Evolutionary conservation across 192 early-diverging fungal species (phyloP), one percentile per base, ranked within the genome.

Genomic region (Backusella macrospora): DNA sequence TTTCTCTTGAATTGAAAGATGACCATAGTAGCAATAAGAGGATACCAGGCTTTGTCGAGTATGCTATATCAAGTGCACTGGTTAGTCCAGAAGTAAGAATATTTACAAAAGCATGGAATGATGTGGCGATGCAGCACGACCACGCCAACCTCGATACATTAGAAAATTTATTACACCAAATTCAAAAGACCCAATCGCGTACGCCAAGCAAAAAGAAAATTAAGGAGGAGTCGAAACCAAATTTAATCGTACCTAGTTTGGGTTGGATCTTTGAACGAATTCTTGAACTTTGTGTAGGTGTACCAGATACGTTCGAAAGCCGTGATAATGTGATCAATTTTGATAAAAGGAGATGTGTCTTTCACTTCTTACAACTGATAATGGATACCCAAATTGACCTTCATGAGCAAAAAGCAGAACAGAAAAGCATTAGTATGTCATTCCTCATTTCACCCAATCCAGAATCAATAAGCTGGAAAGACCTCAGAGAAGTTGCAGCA

Each of bases 241-340:
- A 29, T 72, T 80, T 84, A 15, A 71, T 91, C 29, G 92, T 90
- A 9, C 90, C 91, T 7, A 85, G 89, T 59, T 45, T 93, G n/a
- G 91, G 87, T 8, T 93, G 92, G 92, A 76, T 93, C 65, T 81
- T 93, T 63, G 90, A 91, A 69, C 87, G 90, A 38, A 88, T 91
- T 85, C 68, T 91, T 44, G 89, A 91, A 72, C 74, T 91, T 55
- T 92, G 90, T 82, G 87, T 89, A 49, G 86, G 88, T 70, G 83
- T 87, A 18, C 86, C 88, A 0, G 87, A 91, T 68, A 80, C 84
- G 42, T 76, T 88, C 46, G 82, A 84, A 43, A 83, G 82, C 37
- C 84, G 84, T 14, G 83, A 88, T 10, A 80, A 84, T 38, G 76
- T 92, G 43, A 80, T 93, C 15, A 88, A 91, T 65, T 78, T 89